Base-by-base conservation (phyloP, 495 filamentous ascomycete species). In the Penicillium cataractarum region DNA sequence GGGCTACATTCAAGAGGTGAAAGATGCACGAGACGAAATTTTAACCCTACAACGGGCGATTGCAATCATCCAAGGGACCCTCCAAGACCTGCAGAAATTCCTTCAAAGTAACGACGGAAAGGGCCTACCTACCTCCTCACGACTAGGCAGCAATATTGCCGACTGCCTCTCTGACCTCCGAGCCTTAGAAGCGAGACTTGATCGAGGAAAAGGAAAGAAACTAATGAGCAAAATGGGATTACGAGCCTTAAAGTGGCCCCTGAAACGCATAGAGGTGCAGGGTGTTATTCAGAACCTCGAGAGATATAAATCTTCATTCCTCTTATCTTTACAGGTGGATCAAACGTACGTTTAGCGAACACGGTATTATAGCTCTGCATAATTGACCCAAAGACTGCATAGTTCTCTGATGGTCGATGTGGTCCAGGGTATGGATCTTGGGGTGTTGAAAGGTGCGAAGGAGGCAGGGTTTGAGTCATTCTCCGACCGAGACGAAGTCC, bases 181-280 rank as follows among this genome's bases (percentile, higher is more conserved):
- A 59, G 48, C 57, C 19, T 66, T 81, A 26, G 58, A 75, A 64
- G 65, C 60, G 57, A 73, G 66, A 55, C 66, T 82, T 35, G 61
- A 76, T 58, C 72, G 68, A 55, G 33, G 15, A 13, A 44, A 22
- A 52, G 48, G 44, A 62, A 33, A 68, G 49, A 59, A 29, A 40
- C 15, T 17, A 10, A 61, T 61, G 67, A 73, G 65, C 51, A 70
- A 63, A 62, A 52, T 69, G 24, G 75, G 74, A 52, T 42, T 74
- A 35, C 71, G 72, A 63, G 68, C 75, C 55, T 71, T 78, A 26
- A 79, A 75, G 62, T 83, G 76, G 78, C 79, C 74, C 10, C 73
- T 83, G 51, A 69, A 72, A 54, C 74, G 71, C 33, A 71, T 71
- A 56, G 71, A 77, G 51, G 71, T 80, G 33, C 70, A 78, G 24